phyloP scores from a whole-genome alignment of 2,329 filamentous ascomycete species.

The Fusarium verticillioides region DNA sequence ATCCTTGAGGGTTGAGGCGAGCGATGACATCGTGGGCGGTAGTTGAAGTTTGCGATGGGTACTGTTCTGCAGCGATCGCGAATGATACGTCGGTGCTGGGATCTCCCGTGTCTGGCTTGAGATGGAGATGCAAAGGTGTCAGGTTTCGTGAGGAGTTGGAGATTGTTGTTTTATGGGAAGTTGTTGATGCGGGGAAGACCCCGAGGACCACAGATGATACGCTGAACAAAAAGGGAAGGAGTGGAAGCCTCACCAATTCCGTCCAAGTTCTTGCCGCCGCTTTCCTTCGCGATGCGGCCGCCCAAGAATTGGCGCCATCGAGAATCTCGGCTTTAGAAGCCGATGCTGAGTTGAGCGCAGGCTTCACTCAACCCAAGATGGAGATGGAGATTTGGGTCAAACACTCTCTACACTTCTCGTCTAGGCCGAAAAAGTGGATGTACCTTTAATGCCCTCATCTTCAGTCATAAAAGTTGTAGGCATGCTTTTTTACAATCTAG shows the following conservation, averaged over 20 bases:
- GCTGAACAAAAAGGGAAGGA: not conserved
- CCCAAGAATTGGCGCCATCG: not conserved
- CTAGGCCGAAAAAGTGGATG: not conserved
- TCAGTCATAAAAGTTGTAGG: not conserved
- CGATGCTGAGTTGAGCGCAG: not conserved
- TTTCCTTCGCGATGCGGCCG: not conserved
- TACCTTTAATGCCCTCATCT: not conserved
- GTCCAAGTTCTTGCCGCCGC: not conserved
- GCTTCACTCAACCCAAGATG: not conserved
- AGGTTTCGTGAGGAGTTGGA: not conserved
- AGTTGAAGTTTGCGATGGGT: too few relatives aligned
- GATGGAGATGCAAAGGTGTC: not conserved
- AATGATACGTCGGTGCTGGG: not conserved
- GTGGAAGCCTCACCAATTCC: not conserved
- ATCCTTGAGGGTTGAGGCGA: constrained; percentile 20
- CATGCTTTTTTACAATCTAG: not conserved
- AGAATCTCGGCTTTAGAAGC: constrained; percentile 6
- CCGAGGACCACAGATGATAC: not conserved
- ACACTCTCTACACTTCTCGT: not conserved
- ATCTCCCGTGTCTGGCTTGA: not conserved
- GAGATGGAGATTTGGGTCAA: not conserved
- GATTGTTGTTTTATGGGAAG: not conserved
- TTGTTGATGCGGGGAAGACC: constrained; percentile 1
- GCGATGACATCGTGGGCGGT: constrained; percentile 1
- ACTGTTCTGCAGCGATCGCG: not conserved